phyloP scores from a whole-genome alignment of 2,329 filamentous ascomycete species.

The Aspergillus novoparasiticus region DNA sequence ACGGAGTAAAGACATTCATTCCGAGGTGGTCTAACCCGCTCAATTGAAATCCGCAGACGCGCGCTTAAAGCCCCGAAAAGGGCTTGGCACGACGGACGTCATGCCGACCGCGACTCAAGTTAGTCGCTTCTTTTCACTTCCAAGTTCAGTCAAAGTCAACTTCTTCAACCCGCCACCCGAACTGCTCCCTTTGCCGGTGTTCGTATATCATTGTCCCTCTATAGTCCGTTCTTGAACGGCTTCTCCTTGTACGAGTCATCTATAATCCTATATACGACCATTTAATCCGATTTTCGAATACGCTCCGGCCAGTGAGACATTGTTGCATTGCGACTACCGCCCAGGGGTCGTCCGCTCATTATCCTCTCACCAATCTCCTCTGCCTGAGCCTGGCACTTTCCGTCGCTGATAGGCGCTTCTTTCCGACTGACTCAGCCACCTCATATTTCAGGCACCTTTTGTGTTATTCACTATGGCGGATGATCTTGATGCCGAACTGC shows the following conservation, averaged over 20 bases:
- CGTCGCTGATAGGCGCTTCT: conserved; percentile 1
- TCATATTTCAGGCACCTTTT: conserved; percentile 14
- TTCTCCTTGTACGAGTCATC: conserved; percentile 1
- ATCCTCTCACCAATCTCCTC: not conserved
- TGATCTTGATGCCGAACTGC: conserved; percentile 86
- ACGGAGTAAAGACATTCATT: conserved; percentile 4
- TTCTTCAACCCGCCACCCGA: conserved; percentile 17
- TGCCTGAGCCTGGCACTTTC: not conserved
- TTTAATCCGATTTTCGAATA: conserved; percentile 4
- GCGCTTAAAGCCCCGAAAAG: conserved; percentile 28
- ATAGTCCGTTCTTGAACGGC: conserved; percentile 1
- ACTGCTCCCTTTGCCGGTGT: conserved; percentile 1
- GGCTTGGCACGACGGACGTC: conserved; percentile 37
- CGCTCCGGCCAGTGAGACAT: conserved; percentile 12
- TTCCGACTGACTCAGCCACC: conserved; percentile 4
- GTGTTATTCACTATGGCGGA: conserved; percentile 66
- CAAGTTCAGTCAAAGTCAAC: conserved; percentile 12
- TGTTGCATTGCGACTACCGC: conserved; percentile 24
- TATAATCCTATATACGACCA: conserved; percentile 16
- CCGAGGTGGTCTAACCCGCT: conserved; percentile 15
- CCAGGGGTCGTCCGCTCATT: conserved; percentile 17
- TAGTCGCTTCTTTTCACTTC: conserved; percentile 21
- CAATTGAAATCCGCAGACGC: conserved; percentile 26
- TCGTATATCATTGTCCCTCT: not conserved
- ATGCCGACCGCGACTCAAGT: conserved; percentile 26